Evolutionary conservation across 768 basidiomycete species (phyloP).

Genomic region (Boletus subparvulus): DNA sequence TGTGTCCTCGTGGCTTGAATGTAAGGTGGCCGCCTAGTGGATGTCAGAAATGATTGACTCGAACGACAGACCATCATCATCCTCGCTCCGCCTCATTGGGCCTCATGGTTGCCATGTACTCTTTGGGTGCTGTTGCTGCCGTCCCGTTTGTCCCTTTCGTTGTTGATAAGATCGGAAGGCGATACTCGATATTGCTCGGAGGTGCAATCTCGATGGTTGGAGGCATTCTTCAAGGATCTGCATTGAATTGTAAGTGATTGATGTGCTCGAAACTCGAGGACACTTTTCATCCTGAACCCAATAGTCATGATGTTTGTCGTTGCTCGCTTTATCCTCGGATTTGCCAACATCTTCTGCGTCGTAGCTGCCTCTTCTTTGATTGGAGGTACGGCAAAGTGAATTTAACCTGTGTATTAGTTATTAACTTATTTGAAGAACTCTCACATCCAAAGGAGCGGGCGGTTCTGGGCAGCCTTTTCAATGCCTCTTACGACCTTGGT

Average conservation of each 20-base stretch:
- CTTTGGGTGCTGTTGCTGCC: no score
- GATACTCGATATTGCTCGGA: not conserved
- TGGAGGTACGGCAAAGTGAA: no score
- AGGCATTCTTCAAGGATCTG: no score
- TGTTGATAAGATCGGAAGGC: not conserved
- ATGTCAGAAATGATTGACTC: not conserved
- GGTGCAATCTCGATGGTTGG: not conserved
- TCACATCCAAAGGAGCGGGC: conserved; percentile 26
- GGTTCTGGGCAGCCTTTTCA: conserved; percentile 13
- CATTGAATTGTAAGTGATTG: no score
- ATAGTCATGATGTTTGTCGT: not conserved
- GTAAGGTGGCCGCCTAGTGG: conserved; percentile 30
- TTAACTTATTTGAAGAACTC: conserved; percentile 11
- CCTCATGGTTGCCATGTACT: no score
- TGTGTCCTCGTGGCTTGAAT: conserved; percentile 54
- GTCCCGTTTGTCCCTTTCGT: no score
- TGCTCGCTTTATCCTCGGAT: no score
- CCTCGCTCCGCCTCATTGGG: conserved; percentile 55
- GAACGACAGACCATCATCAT: conserved; percentile 45
- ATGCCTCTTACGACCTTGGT: conserved; percentile 12
- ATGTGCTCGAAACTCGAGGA: no score
- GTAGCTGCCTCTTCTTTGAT: no score
- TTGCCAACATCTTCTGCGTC: not conserved
- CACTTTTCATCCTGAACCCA: not conserved
- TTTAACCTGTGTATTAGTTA: no score